Percentiles rank a stretch among this genome's conserved stretches.
These are phyloP conservation scores for Xylariaceae sp. DNA, from an alignment of 2,329 filamentous ascomycete genomes.

Conservation along the genomic window DNA sequence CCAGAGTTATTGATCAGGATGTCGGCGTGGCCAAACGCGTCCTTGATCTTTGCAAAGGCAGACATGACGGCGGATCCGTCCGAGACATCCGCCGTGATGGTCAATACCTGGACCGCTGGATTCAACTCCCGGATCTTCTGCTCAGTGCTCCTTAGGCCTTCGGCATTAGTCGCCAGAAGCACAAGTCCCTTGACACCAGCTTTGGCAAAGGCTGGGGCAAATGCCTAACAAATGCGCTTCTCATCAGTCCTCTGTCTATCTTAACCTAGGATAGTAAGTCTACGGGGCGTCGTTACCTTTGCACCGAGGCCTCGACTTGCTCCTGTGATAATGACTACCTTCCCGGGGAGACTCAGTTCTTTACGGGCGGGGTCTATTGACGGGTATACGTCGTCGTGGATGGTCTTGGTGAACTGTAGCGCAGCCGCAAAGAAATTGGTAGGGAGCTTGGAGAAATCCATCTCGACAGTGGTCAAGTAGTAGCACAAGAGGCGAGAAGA, in stretches of 20 bases:
- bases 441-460: conserved; percentile 18
- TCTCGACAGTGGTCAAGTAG: not conserved
- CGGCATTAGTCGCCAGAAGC: conserved; percentile 30
- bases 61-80: conserved; percentile 13
- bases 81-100: conserved; percentile 13
- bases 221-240: conserved; percentile 9
- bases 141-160: conserved; percentile 32
- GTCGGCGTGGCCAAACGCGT: conserved; percentile 17
- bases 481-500: not conserved
- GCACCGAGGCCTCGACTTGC: conserved; percentile 36
- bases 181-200: conserved; percentile 18
- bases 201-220: conserved; percentile 19
- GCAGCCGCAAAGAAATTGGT: conserved; percentile 21
- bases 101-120: conserved; percentile 7
- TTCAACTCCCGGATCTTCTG: conserved; percentile 29
- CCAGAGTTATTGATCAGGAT: conserved; percentile 17
- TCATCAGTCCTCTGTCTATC: not conserved
- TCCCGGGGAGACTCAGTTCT: conserved; percentile 31
- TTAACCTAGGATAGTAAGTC: not conserved
- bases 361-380: conserved; percentile 30
- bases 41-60: conserved; percentile 13
- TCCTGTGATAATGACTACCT: conserved; percentile 37
- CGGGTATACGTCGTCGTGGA: conserved; percentile 34
- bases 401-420: conserved; percentile 30
- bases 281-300: conserved; percentile 6